A percentile compares a stretch with the other conserved stretches of the same genome.
Conservation (phyloP, 2,329 filamentous ascomycete genomes). For the Escovopsis sp. region DNA sequence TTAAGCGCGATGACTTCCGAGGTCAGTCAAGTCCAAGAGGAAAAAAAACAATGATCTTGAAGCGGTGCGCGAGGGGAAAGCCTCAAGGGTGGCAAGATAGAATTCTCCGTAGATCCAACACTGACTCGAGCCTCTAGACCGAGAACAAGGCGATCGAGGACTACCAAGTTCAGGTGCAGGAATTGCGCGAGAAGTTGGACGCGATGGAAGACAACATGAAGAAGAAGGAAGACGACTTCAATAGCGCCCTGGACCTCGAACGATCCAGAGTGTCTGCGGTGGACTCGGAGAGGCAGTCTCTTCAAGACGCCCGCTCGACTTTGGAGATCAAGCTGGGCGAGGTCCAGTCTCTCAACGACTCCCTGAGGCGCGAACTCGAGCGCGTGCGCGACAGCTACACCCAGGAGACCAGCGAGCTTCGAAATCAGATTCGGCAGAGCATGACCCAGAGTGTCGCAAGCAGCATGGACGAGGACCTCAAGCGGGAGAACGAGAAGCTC, state of each 20-base stretch:
- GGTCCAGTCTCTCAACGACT: conserved; percentile 63
- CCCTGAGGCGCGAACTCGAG: conserved; percentile 65
- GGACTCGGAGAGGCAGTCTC: conserved; percentile 54
- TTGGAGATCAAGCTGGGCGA: conserved; percentile 62
- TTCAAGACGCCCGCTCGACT: conserved; percentile 45
- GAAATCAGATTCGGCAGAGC: conserved; percentile 34
- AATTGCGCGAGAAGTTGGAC: conserved; percentile 59
- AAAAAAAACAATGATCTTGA: no score
- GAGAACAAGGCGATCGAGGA: conserved; percentile 62
- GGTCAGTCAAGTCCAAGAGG: conserved; percentile 16
- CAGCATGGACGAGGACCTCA: conserved; percentile 36
- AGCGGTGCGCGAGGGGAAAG: no score
- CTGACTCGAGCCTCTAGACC: conserved; percentile 24
- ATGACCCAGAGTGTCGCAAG: conserved; percentile 10
- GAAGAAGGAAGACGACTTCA: conserved; percentile 57
- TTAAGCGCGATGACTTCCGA: conserved; percentile 18
- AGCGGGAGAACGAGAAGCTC: conserved; percentile 54
- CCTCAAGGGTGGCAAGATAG: no score
- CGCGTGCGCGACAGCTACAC: conserved; percentile 54
- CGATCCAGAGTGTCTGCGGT: conserved; percentile 34
- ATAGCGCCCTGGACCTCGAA: conserved; percentile 41
- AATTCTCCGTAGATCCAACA: not conserved
- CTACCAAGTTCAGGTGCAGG: conserved; percentile 62
- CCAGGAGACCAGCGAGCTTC: conserved; percentile 44
- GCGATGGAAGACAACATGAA: conserved; percentile 54